phyloP scores from a whole-genome alignment of 495 filamentous ascomycete genomes.

The Glarea lozoyensis region DNA sequence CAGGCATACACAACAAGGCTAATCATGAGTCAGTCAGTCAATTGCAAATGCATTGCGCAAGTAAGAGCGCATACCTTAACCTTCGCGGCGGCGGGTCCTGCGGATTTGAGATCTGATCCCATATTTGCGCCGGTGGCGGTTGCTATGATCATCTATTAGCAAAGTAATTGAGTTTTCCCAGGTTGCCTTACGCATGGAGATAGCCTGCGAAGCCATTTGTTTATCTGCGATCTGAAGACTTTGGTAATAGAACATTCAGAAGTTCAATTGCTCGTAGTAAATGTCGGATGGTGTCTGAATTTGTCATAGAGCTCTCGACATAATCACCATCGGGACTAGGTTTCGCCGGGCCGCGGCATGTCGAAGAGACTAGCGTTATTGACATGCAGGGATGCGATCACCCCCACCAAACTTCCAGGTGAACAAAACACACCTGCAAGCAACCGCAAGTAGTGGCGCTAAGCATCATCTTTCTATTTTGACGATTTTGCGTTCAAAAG shows the following conservation, averaged over 20 bases:
- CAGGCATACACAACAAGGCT: conserved; percentile 98
- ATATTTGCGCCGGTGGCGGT: conserved; percentile 15
- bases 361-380: conserved; percentile 11
- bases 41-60: background rate
- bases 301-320: conserved; percentile 1
- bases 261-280: background rate
- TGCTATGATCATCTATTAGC: conserved; percentile 5
- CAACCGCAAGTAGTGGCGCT: background rate
- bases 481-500: conserved; percentile 2
- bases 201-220: conserved; percentile 16
- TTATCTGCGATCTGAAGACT: conserved; percentile 9
- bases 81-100: conserved; percentile 12
- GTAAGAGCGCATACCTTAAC: conserved; percentile 9
- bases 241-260: conserved; percentile 9
- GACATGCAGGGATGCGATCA: conserved; percentile 4
- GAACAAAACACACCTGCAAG: background rate
- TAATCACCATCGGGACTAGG: background rate
- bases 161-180: background rate
- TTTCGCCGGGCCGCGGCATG: conserved; percentile 6
- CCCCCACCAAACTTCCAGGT: conserved; percentile 4
- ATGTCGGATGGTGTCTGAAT: conserved; percentile 5
- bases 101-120: conserved; percentile 13
- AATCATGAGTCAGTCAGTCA: conserved; percentile 2
- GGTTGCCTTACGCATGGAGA: conserved; percentile 16
- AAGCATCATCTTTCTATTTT: background rate